Base-by-base conservation (phyloP, 192 early-diverging fungal genomes). In the Coemansia furcata region DNA sequence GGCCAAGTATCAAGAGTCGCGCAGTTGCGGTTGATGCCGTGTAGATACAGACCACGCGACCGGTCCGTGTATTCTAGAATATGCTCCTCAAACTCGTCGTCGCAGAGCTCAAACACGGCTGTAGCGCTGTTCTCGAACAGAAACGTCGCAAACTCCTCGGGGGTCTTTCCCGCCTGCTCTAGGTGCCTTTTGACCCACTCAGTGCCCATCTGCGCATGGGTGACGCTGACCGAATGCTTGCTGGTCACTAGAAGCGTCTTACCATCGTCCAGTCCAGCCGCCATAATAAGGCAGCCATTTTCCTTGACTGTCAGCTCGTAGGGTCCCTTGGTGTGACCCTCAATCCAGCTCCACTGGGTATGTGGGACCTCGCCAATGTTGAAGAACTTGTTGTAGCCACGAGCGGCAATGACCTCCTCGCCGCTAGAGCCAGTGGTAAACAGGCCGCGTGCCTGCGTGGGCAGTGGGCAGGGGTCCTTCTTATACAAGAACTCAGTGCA, bases 331-430 rank as follows among this genome's bases (percentile, higher is more conserved):
- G 95, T 95, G 32, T 92, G 49, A 2, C 44, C 60, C 35, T 77
- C 69, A 32, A 98, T 73, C 61, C 78, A 82, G 2, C 70, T 63
- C 85, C 88, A 89, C 66, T 80, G 84, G 7, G 90, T 92, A 35
- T 66, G 71, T 8, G 71, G 21, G 14, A 89, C 87, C 58, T 94
- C 93, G 14, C 77, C 78, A 40, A 93, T 46, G 65, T 96, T 96
- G 74, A 97, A 99, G 74, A 99, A 99, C 84, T 99, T 98, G 85
- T 98, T 89, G 82, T 98, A 98, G 32, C 96, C 96, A n/a, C 96
- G 85, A 17, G 90, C 85, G 17, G 88, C 78, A 73, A 98, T 93
- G 5, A 19, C 38, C 47, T 65, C 62, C 6, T 76, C 72, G 33
- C 65, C 73, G 5, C 74, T 35, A 2, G 54, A 26, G 43, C 23